A percentile compares a stretch with the other conserved stretches of the same genome.
phyloP scores from a whole-genome alignment of 352 stramenopile genomes.

The Phytophthora cactorum region DNA sequence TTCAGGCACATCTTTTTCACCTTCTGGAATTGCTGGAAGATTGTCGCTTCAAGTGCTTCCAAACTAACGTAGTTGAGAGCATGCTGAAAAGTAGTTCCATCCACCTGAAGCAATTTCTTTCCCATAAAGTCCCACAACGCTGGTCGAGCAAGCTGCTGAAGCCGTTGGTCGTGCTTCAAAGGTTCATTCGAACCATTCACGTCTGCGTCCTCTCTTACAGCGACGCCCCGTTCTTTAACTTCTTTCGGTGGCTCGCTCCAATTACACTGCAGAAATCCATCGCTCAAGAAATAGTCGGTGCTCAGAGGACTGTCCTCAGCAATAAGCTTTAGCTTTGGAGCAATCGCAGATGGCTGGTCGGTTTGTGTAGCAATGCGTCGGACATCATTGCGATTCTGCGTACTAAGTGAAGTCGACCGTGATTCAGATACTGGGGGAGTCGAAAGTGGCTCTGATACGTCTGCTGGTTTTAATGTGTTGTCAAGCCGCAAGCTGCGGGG shows the following conservation, averaged over 20 bases:
- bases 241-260: conserved; percentile 26
- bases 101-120: conserved; percentile 51
- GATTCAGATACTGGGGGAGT: neutral
- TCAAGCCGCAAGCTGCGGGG: neutral
- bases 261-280: conserved; percentile 35
- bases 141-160: conserved; percentile 46
- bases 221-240: neutral
- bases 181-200: neutral
- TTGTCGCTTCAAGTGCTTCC: conserved; percentile 52
- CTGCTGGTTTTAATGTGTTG: neutral
- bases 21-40: conserved; percentile 47
- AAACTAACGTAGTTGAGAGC: conserved; percentile 42
- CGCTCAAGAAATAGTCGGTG: conserved; percentile 46
- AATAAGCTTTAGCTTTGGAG: conserved; percentile 15
- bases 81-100: conserved; percentile 28
- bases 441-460: neutral
- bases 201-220: neutral
- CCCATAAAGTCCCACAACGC: conserved; percentile 53
- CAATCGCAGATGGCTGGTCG: neutral
- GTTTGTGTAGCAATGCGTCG: neutral
- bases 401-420: neutral
- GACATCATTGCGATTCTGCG: neutral
- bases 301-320: conserved; percentile 24
- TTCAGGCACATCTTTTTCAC: conserved; percentile 59
- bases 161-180: conserved; percentile 23